phyloP scores from a whole-genome alignment of 2,329 filamentous ascomycete species.

The Diplodia scrobiculata region DNA sequence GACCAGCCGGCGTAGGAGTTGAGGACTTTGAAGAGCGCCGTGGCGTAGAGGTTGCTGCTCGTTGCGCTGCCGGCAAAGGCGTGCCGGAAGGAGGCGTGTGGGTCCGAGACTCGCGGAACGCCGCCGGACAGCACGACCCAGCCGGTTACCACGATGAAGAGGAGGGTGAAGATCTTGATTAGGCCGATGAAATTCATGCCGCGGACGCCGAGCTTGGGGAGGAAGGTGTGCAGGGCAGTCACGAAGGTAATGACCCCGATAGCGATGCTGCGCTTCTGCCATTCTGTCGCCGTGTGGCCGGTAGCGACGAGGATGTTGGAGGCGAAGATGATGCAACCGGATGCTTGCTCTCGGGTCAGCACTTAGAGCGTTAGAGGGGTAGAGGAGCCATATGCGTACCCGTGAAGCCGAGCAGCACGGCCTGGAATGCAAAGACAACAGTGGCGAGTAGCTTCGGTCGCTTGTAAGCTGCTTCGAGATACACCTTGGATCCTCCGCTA shows the following conservation, averaged over 20 bases:
- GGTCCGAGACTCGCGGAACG: conserved; percentile 36
- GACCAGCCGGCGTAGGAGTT: conserved; percentile 64
- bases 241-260: conserved; percentile 45
- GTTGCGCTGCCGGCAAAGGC: conserved; percentile 37
- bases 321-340: conserved; percentile 70
- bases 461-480: conserved; percentile 69
- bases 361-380: background rate
- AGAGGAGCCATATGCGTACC: background rate
- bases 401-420: conserved; percentile 62
- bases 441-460: conserved; percentile 65
- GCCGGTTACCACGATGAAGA: conserved; percentile 47
- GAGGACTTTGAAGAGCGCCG: conserved; percentile 66
- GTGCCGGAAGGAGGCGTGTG: conserved; percentile 37
- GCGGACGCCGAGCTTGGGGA: conserved; percentile 42
- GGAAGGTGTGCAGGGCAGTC: conserved; percentile 45
- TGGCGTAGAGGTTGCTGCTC: conserved; percentile 64
- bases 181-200: conserved; percentile 47
- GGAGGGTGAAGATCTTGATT: conserved; percentile 45
- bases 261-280: conserved; percentile 55
- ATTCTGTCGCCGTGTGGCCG: conserved; percentile 54
- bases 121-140: conserved; percentile 38
- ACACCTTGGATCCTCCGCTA: conserved; percentile 68
- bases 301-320: conserved; percentile 65
- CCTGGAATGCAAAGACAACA: conserved; percentile 64
- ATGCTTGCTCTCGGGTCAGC: conserved; percentile 46